Evolutionary conservation across 306 rosid species (phyloP).

Genomic region (Acacia confusa): DNA sequence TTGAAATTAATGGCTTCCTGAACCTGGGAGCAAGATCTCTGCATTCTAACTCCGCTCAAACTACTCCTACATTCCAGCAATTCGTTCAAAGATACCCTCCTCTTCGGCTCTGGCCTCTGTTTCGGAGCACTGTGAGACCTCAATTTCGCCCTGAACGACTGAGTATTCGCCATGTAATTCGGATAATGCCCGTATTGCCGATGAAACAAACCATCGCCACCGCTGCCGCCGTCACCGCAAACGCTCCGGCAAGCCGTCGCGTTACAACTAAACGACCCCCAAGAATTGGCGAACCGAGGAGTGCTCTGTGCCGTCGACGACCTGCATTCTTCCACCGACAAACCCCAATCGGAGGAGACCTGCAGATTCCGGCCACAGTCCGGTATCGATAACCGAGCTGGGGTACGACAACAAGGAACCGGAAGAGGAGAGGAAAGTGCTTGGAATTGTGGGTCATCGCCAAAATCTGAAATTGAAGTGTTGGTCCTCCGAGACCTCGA

Average conservation of each 20-base stretch:
- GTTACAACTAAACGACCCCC: constrained; percentile 35
- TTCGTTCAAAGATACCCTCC: constrained; percentile 65
- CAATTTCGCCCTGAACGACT: constrained; percentile 81
- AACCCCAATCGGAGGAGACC: constrained; percentile 67
- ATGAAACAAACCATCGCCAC: constrained; percentile 39
- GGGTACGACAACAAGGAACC: constrained; percentile 39
- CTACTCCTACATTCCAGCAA: constrained; percentile 74
- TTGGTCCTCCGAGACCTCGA: constrained; percentile 70
- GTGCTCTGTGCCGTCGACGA: constrained; percentile 90
- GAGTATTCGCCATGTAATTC: constrained; percentile 74
- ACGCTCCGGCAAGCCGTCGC: constrained; percentile 62
- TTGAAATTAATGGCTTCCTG: constrained; percentile 77
- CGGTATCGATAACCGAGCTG: constrained; percentile 46
- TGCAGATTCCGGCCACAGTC: constrained; percentile 44
- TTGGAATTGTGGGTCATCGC: constrained; percentile 56
- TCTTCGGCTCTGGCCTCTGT: constrained; percentile 78
- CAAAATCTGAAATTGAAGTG: constrained; percentile 60
- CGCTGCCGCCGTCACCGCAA: not conserved
- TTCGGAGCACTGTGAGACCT: constrained; percentile 91
- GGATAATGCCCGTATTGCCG: constrained; percentile 52
- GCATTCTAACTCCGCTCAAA: constrained; percentile 79
- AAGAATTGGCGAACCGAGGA: constrained; percentile 62
- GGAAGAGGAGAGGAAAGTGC: constrained; percentile 57
- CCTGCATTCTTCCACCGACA: constrained; percentile 66
- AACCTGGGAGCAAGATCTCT: constrained; percentile 76